These are phyloP conservation scores for Kodamaea neixiangensis DNA, from an alignment of 805 yeast genomes.

Conservation along the genomic window DNA sequence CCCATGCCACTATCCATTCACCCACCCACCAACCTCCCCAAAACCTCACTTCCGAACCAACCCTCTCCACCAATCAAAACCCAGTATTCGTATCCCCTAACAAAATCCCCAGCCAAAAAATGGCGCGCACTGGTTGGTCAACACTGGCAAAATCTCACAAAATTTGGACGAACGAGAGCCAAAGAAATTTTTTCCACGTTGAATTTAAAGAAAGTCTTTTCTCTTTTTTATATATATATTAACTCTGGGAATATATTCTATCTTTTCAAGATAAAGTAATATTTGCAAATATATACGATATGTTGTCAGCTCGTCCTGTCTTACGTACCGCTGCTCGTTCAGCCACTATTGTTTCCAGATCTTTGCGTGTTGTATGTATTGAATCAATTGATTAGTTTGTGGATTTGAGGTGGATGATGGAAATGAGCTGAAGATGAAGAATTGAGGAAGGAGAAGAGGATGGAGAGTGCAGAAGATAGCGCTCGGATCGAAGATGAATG, in stretches of 20 bases:
- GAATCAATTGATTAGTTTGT: neutral
- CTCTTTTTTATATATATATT: slow-evolving; percentile 11
- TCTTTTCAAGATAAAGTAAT: slow-evolving; percentile 17
- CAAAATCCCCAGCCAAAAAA: slow-evolving; percentile 6
- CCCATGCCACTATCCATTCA: too few species aligned
- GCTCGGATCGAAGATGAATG: too few species aligned
- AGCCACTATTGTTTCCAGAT: slow-evolving; percentile 46
- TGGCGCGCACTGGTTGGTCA: slow-evolving; percentile 15
- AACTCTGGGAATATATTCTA: slow-evolving; percentile 15
- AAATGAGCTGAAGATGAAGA: neutral
- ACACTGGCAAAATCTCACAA: neutral
- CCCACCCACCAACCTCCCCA: too few species aligned
- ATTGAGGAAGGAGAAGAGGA: neutral
- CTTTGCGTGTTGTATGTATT: slow-evolving; percentile 32
- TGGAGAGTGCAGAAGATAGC: neutral
- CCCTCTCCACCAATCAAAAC: slow-evolving; percentile 14
- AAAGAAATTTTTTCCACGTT: slow-evolving; percentile 11
- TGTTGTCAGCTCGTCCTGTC: slow-evolving; percentile 86
- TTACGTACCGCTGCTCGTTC: slow-evolving; percentile 84
- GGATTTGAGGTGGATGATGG: neutral
- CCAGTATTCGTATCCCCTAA: slow-evolving; percentile 6
- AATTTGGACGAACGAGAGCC: slow-evolving; percentile 10
- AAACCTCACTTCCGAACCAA: neutral
- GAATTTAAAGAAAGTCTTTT: slow-evolving; percentile 13
- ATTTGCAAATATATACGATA: slow-evolving; percentile 30